These are phyloP conservation scores for Gonium pectorale DNA, from an alignment of 139 green algal species.

Conservation along the genomic window DNA sequence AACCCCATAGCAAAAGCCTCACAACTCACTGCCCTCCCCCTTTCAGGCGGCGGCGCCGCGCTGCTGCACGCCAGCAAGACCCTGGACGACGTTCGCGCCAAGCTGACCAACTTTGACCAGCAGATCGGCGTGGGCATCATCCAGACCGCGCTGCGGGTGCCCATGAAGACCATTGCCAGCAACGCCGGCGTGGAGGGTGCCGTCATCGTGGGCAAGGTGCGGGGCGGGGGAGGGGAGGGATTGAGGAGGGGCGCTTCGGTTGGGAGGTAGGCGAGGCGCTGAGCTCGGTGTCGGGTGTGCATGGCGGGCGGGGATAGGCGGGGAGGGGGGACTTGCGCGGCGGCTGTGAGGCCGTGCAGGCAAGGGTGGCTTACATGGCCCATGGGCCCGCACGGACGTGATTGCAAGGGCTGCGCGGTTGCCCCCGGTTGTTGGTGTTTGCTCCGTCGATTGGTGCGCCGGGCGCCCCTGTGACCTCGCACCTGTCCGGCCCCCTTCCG, in stretches of 20 bases:
- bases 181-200: slow-evolving; percentile 95
- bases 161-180: slow-evolving; percentile 82
- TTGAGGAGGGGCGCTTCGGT: too few relatives aligned
- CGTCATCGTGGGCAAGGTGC: slow-evolving; percentile 97
- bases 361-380: not conserved
- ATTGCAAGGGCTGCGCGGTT: too few relatives aligned
- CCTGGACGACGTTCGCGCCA: slow-evolving; percentile 81
- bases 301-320: too few relatives aligned
- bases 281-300: too few relatives aligned
- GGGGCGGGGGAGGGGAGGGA: slow-evolving; percentile 49
- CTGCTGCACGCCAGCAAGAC: slow-evolving; percentile 91
- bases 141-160: slow-evolving; percentile 86
- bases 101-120: slow-evolving; percentile 97
- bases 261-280: too few relatives aligned
- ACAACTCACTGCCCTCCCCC: not conserved
- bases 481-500: too few relatives aligned
- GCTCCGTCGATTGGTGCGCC: too few relatives aligned
- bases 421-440: too few relatives aligned
- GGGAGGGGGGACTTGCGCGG: too few relatives aligned
- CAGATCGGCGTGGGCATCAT: slow-evolving; percentile 97
- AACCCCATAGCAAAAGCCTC: not conserved
- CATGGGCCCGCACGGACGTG: too few relatives aligned
- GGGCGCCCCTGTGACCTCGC: too few relatives aligned
- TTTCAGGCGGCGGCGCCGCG: slow-evolving; percentile 85
- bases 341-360: too few relatives aligned